A percentile compares a stretch with the other conserved stretches of the same genome.
phyloP scores from a whole-genome alignment of 441 rosid species.

The Erysimum cheiri region DNA sequence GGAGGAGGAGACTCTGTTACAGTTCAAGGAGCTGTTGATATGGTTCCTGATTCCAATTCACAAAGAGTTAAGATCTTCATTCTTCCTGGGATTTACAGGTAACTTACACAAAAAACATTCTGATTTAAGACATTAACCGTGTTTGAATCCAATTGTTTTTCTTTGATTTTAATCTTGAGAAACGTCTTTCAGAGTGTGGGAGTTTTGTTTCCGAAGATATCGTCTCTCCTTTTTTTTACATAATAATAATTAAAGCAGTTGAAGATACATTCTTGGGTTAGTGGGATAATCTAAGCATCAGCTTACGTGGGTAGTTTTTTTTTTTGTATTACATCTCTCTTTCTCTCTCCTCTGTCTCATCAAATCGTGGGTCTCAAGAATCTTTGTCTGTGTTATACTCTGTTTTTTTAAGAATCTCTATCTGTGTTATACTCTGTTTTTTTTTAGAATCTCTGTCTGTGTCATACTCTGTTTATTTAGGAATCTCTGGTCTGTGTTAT shows the following conservation, averaged over 20 bases:
- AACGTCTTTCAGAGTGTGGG: slow-evolving; percentile 25
- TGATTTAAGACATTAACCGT: slow-evolving; percentile 3
- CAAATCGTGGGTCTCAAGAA: neutral
- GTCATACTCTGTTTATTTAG: slow-evolving; percentile 7
- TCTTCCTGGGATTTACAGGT: slow-evolving; percentile 93
- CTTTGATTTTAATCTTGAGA: neutral
- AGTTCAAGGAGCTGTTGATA: slow-evolving; percentile 86
- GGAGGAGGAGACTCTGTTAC: slow-evolving; percentile 78
- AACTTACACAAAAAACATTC: neutral
- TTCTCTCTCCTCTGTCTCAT: slow-evolving; percentile 4
- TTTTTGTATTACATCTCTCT: slow-evolving; percentile 17
- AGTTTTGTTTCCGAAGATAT: neutral
- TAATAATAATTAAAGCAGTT: slow-evolving; percentile 38
- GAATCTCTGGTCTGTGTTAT: slow-evolving; percentile 4
- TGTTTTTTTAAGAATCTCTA: slow-evolving; percentile 10
- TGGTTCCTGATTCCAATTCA: slow-evolving; percentile 70
- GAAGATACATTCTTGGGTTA: slow-evolving; percentile 47
- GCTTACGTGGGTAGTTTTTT: slow-evolving; percentile 51
- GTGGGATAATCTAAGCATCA: slow-evolving; percentile 45
- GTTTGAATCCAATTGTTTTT: neutral
- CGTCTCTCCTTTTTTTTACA: neutral
- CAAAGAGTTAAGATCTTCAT: slow-evolving; percentile 77
- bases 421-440: slow-evolving; percentile 21
- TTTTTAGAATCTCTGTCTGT: slow-evolving; percentile 2
- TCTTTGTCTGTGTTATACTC: neutral